These are phyloP conservation scores for Tylopilus sp. DNA, from an alignment of 768 basidiomycete genomes.

Conservation along the genomic window DNA sequence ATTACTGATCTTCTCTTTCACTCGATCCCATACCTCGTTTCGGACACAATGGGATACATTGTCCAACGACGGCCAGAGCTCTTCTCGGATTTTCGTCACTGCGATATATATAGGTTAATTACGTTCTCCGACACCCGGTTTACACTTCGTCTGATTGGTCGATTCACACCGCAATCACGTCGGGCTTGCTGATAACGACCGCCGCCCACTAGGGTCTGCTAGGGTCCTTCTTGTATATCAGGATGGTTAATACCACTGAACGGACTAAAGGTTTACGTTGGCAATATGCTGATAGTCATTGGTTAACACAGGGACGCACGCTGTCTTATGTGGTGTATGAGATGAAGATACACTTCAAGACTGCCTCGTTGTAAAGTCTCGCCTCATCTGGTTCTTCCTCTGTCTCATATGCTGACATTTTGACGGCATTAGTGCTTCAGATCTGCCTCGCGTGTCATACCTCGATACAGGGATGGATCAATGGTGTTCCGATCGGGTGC, in stretches of 20 bases:
- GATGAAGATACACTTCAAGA: conserved; percentile 20
- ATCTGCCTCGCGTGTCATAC: neutral
- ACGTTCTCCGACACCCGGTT: neutral
- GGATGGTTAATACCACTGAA: neutral
- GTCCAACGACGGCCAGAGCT: neutral
- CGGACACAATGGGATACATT: neutral
- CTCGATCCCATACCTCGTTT: neutral
- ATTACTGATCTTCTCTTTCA: neutral
- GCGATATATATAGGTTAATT: neutral
- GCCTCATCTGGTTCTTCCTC: neutral
- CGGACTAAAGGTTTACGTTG: neutral
- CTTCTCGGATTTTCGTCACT: neutral
- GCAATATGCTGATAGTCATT: neutral
- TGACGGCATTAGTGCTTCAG: neutral
- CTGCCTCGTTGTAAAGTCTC: neutral
- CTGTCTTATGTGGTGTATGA: neutral
- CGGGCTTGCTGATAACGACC: neutral
- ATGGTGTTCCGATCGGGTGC: neutral
- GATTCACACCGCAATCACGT: neutral
- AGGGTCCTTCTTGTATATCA: neutral
- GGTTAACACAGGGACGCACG: neutral
- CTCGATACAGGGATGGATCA: neutral
- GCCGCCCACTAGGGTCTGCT: no score
- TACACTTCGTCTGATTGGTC: neutral
- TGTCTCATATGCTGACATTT: neutral